Evolutionary conservation across 495 filamentous ascomycete species (phyloP).

Genomic region (Arthonia radiata): DNA sequence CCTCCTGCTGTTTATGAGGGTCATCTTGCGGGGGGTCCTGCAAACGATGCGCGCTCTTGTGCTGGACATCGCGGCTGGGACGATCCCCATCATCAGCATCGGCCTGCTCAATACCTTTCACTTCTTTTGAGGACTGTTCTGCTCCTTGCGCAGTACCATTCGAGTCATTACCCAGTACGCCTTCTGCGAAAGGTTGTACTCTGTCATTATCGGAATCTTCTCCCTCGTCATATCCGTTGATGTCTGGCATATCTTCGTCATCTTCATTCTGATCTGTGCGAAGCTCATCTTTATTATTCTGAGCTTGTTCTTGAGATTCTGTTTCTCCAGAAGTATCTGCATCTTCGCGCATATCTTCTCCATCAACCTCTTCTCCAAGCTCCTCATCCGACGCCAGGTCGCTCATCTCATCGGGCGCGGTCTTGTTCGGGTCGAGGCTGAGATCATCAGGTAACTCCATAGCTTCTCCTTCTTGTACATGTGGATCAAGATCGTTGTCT

Average conservation of each 20-base stretch:
- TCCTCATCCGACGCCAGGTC: slow-evolving; percentile 1
- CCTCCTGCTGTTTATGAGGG: slow-evolving; percentile 14
- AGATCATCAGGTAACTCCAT: slow-evolving; percentile 46
- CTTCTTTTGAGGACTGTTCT: too few species aligned
- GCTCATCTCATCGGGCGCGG: slow-evolving; percentile 35
- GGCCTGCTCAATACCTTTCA: too few species aligned
- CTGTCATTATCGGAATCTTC: slow-evolving; percentile 21
- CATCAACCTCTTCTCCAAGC: slow-evolving; percentile 3
- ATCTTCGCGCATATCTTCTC: slow-evolving; percentile 6
- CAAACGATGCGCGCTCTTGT: too few species aligned
- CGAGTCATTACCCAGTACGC: too few species aligned
- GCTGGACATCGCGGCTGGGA: too few species aligned
- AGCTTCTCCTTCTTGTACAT: slow-evolving; percentile 45
- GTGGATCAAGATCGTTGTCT: slow-evolving; percentile 38
- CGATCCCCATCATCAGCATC: too few species aligned
- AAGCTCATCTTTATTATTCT: slow-evolving; percentile 3
- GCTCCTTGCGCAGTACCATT: too few species aligned
- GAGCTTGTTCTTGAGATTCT: not conserved
- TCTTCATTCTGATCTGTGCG: slow-evolving; percentile 15
- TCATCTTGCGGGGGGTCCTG: too few species aligned
- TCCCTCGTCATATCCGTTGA: slow-evolving; percentile 38
- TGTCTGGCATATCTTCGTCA: too few species aligned
- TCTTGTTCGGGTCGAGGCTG: slow-evolving; percentile 39
- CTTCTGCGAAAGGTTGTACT: slow-evolving; percentile 4
- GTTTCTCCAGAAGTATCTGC: slow-evolving; percentile 7